phyloP scores from a whole-genome alignment of 2,329 filamentous ascomycete species.

The Teratosphaeria zuluensis region DNA sequence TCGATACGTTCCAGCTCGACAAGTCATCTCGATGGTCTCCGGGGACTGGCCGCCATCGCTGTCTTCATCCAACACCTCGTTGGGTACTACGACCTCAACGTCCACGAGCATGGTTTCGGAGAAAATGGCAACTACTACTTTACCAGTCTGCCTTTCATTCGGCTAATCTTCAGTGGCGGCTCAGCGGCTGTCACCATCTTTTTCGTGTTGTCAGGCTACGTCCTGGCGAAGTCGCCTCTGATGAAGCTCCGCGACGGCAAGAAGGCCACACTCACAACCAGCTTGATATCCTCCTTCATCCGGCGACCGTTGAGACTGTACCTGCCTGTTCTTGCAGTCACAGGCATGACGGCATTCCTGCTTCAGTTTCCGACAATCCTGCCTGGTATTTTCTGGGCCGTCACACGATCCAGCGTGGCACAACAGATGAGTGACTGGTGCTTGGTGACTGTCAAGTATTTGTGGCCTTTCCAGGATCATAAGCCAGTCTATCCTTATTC shows the following conservation, averaged over 20 bases:
- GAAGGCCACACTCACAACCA: conserved; percentile 29
- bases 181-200: conserved; percentile 48
- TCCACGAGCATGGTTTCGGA: conserved; percentile 35
- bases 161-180: conserved; percentile 52
- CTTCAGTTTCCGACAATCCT: background rate
- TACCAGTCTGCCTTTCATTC: conserved; percentile 46
- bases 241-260: conserved; percentile 35
- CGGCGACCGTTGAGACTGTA: conserved; percentile 42
- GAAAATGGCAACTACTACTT: conserved; percentile 42
- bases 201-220: conserved; percentile 45
- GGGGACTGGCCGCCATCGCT: background rate
- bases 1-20: background rate
- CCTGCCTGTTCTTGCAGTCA: conserved; percentile 45
- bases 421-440: background rate
- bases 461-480: background rate
- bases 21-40: background rate
- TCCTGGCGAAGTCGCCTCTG: conserved; percentile 40
- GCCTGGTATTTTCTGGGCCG: background rate
- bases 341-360: conserved; percentile 14
- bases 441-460: background rate
- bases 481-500: background rate
- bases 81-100: background rate
- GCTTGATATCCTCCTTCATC: conserved; percentile 39
- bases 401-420: background rate
- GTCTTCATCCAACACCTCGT: background rate